Evolutionary conservation across 805 yeast genomes (phyloP).

Genomic region (Schizosaccharomyces osmophilus): DNA sequence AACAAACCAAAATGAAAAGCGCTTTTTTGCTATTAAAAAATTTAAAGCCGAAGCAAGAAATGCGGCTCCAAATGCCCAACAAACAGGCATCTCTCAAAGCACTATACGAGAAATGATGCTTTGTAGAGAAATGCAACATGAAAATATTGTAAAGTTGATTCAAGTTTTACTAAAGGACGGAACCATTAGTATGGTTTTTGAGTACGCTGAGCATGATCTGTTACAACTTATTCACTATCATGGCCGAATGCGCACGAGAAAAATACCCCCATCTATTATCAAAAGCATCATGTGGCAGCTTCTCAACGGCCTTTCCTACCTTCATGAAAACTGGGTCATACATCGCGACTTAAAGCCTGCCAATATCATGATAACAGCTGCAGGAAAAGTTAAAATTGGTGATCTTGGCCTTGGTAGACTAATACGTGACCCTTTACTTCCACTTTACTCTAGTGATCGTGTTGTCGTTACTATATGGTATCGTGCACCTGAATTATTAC

Average conservation of each 20-base stretch:
- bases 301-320: constrained; percentile 64
- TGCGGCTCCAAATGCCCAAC: constrained; percentile 72
- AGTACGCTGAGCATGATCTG: constrained; percentile 86
- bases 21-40: constrained; percentile 61
- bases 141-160: constrained; percentile 52
- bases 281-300: constrained; percentile 84
- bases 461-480: constrained; percentile 82
- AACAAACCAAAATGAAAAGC: constrained; percentile 9
- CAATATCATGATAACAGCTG: constrained; percentile 5
- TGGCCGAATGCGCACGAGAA: constrained; percentile 54
- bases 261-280: constrained; percentile 53
- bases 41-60: constrained; percentile 86
- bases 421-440: constrained; percentile 3
- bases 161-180: constrained; percentile 74
- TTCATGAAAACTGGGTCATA: constrained; percentile 88
- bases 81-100: constrained; percentile 37
- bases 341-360: constrained; percentile 91
- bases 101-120: constrained; percentile 76
- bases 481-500: constrained; percentile 74
- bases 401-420: constrained; percentile 14
- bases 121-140: constrained; percentile 63
- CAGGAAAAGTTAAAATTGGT: constrained; percentile 8
- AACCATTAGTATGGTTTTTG: constrained; percentile 82
- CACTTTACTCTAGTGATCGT: constrained; percentile 5
- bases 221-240: constrained; percentile 85